phyloP scores from a whole-genome alignment of 148 eudicot genomes.

The Rhododendron vialii region DNA sequence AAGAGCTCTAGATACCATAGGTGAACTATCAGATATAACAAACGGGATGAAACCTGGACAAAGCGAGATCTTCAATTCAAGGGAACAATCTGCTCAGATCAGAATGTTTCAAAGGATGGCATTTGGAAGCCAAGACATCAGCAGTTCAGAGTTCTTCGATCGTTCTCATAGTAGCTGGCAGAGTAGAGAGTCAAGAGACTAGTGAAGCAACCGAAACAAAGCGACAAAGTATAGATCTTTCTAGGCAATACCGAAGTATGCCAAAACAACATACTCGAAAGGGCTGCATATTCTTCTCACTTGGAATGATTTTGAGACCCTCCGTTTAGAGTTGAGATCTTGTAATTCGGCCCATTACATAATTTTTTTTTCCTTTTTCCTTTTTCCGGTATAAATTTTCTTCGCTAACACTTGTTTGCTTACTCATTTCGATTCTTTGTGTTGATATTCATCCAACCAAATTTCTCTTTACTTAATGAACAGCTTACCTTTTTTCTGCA shows the following conservation, averaged over 20 bases:
- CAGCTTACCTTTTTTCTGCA: background rate
- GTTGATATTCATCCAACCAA: background rate
- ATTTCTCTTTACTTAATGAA: background rate
- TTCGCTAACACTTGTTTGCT: background rate
- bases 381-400: background rate
- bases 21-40: slow-evolving; percentile 58
- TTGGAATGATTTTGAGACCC: background rate
- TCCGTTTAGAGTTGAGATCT: background rate
- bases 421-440: background rate
- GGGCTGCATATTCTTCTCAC: background rate
- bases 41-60: slow-evolving; percentile 98
- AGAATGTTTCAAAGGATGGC: slow-evolving; percentile 89
- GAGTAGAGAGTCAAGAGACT: slow-evolving; percentile 18
- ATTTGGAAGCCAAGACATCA: slow-evolving; percentile 75
- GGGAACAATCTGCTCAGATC: slow-evolving; percentile 89
- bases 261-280: background rate
- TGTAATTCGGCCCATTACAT: slow-evolving; percentile 3
- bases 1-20: slow-evolving; percentile 68
- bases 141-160: slow-evolving; percentile 47
- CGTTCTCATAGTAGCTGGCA: slow-evolving; percentile 52
- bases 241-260: background rate
- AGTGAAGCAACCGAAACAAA: background rate
- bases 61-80: slow-evolving; percentile 60
- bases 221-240: background rate
- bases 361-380: background rate